Base-by-base conservation (phyloP, 2,329 filamentous ascomycete species). In the Fusarium keratoplasticum region DNA sequence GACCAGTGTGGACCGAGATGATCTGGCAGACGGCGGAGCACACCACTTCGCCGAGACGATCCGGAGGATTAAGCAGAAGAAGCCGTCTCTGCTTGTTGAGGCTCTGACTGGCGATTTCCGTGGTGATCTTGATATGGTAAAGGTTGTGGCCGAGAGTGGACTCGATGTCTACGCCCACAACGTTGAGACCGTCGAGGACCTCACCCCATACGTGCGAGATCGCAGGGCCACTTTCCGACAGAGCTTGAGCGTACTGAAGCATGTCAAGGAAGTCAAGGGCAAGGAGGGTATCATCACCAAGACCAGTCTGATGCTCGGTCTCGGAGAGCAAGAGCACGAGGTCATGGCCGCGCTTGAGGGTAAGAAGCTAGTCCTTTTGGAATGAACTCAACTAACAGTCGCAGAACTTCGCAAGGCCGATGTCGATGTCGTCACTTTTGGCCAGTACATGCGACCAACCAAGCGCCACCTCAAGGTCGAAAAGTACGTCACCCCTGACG, bases 391-490 rank as follows among this genome's bases (percentile, higher is more conserved):
- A 33, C 76, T 78, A 74, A 78, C 61, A 22, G 22, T 13, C 38
- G 13, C 75, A 90, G 94, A 97, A 82, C 89, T 99, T 14, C 90
- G 96, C 67, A 92, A 92, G 74, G 89, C 91, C 67, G 87, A 94
- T 69, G 95, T 98, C 54, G 96, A 99, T 77, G 95, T 99, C 14
- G 95, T 99, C 67, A 99, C 96, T 0, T 99, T 99, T 77, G 96
- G 96, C n/a, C 96, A 99, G 86, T 99, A 99, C 87, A 99, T 99
- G 96, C 94, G 96, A 13, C 96, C 96, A 2, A 99, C 96, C 6
- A 99, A 98, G 88, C 91, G 96, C 52, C 96, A 99, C 83, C 96
- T 99, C 90, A 93, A 97, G 83, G 96, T 99, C 35, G 93, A 97
- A 80, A 95, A 96, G 82, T 99, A 99, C 82, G 90, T 99, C 55